Base-by-base conservation (phyloP, 805 yeast genomes). In the Suhomyces vadensis region DNA sequence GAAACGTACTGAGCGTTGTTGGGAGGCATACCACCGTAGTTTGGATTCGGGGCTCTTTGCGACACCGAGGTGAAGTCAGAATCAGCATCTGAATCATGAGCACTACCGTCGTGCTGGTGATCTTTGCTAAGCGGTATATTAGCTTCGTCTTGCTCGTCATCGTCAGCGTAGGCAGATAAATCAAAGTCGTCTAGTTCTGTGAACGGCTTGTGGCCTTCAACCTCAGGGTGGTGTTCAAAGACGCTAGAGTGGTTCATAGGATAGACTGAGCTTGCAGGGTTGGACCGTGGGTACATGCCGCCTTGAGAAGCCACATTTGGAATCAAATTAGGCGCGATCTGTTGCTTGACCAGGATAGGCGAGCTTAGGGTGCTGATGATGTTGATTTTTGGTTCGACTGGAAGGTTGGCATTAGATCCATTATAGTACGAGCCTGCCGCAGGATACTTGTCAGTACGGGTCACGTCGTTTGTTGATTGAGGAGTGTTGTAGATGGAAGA, bases 31-130 rank as follows among this genome's bases (percentile, higher is more conserved):
- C 13, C 25, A 3, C 25, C 35, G 52, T 78, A 81, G 21, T 69
- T 64, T 13, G 85, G 87, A 55, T 85, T 85, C 11, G 81, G 74
- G 21, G 83, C 90, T 58, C 92, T 71, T 63, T 85, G 92, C 6
- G 91, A 83, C 1, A 86, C 87, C 41, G 89, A 82, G 1, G 94
- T 85, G 62, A 86, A 83, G 55, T 83, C 84, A 1, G 92, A 85
- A 37, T 73, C 80, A 24, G 58, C 58, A 48, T 71, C 76, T 0
- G 75, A 71, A 38, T 61, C 68, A 19, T 51, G 52, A 5, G 35
- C 47, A 11, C 49, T 39, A n/a, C 23, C 41, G 40, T 17, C 46
- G 48, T 14, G 36, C 8, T 20, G 29, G 20, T 8, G n/a, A 48
- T 23, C 41, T 39, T 7, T 42, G 33, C 35, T 41, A 17, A 35